Conservation (phyloP, 129 eudicot genomes). For the Helichrysum umbraculigerum region DNA sequence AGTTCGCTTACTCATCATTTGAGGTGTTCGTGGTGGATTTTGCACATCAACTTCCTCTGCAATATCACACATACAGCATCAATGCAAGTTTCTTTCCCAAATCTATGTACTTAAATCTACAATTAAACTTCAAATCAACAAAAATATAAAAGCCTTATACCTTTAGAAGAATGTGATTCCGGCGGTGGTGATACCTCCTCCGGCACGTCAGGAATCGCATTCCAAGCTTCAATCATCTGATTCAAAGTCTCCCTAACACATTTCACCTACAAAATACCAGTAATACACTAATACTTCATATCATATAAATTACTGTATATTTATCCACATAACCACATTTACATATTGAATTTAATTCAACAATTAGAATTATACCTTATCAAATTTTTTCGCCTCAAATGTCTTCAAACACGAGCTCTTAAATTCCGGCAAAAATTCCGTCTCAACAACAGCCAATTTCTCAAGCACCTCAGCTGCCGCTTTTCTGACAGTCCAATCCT, state of each 20-base stretch:
- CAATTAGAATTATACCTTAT: conserved; percentile 47
- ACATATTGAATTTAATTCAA: background rate
- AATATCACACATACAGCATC: conserved; percentile 5
- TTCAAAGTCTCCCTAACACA: conserved; percentile 77
- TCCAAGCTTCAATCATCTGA: conserved; percentile 79
- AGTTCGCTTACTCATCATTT: conserved; percentile 26
- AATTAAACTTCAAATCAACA: background rate
- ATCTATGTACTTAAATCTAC: background rate
- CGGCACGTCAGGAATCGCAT: conserved; percentile 61
- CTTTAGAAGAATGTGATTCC: conserved; percentile 52
- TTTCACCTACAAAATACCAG: conserved; percentile 60
- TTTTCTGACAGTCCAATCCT: conserved; percentile 81
- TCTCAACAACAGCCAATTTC: conserved; percentile 61
- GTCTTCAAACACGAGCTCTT: conserved; percentile 62
- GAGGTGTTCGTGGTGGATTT: conserved; percentile 49
- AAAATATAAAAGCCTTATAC: conserved; percentile 25
- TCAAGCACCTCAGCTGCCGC: conserved; percentile 71
- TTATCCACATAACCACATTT: conserved; percentile 1
- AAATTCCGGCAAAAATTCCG: conserved; percentile 47
- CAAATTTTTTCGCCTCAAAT: conserved; percentile 69
- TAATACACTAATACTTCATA: background rate
- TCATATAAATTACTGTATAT: too few relatives aligned
- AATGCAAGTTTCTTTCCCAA: background rate
- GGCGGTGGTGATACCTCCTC: conserved; percentile 50
- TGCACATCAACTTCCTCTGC: conserved; percentile 58